Base-by-base conservation (phyloP, 2,329 filamentous ascomycete species). In the Neonectria hederae region DNA sequence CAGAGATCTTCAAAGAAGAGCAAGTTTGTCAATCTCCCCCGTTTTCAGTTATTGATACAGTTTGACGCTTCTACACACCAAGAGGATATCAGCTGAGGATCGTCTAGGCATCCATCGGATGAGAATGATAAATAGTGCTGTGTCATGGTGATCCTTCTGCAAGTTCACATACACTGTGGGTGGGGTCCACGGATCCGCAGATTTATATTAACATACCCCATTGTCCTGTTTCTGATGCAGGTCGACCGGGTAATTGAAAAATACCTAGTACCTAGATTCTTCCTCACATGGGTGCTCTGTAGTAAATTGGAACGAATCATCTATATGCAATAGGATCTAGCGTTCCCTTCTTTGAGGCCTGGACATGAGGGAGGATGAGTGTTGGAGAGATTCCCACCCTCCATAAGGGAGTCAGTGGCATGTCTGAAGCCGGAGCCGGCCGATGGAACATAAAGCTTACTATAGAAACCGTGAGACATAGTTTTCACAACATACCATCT, bases 381-480 rank as follows among this genome's bases (percentile, higher is more conserved):
- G 51, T 40, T 54, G 51, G 35, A 8, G 4, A 54, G 19, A 42
- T 35, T 22, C 14, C 51, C 35, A 11, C 19, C 19, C 35, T n/a
- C 21, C 21, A 42, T 3, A 19, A 9, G 30, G 11, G 19, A 22
- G 14, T 54, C 51, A n/a, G 17, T 54, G 19, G 51, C 51, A 11
- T 54, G 51, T 54, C 35, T n/a, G 10, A 13, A 28, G 13, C 19
- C 51, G 51, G 51, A 54, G 51, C 32, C 32, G 19, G 51, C 51
- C 51, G 51, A 42, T 13, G 2, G 21, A 26, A 26, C 14, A 35
- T 13, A 7, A 42, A 28, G 32, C 21, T 26, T 22, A 5, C 11
- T 24, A 24, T n/a, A 26, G 21, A 14, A 26, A 46, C 2, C 8
- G n/a, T 46, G 43, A 26, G 22, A 22, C 11, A 10, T 45, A 17